A percentile compares a stretch with the other conserved stretches of the same genome.
Conservation (phyloP, 345 rosid species). For the Corymbia maculata region DNA sequence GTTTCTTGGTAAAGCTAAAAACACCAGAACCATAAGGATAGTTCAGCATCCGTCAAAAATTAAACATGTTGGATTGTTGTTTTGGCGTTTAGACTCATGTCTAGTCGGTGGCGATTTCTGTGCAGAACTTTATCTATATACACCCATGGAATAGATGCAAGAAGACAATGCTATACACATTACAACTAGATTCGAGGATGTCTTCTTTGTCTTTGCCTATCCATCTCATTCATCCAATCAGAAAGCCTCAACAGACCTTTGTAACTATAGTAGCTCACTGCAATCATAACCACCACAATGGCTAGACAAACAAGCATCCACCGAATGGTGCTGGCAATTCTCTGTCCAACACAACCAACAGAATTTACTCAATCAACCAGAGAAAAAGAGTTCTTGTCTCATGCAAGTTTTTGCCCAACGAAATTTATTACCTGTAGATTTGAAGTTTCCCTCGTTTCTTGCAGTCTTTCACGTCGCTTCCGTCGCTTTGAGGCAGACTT, state of each 20-base stretch:
- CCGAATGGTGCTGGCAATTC: conserved; percentile 25
- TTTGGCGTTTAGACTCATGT: neutral
- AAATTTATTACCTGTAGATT: conserved; percentile 42
- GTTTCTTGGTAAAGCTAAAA: neutral
- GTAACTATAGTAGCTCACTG: conserved; percentile 57
- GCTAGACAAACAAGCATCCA: conserved; percentile 29
- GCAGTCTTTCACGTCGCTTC: conserved; percentile 49
- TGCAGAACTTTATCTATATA: neutral
- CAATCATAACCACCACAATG: conserved; percentile 17
- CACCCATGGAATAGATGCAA: neutral
- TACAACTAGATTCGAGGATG: neutral
- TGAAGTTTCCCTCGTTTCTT: conserved; percentile 36
- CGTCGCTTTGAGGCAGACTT: conserved; percentile 49
- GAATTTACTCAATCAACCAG: neutral
- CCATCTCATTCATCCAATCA: conserved; percentile 87
- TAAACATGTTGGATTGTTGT: neutral
- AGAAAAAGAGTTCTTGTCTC: neutral
- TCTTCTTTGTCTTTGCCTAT: conserved; percentile 34
- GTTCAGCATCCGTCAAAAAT: neutral
- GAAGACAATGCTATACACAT: neutral
- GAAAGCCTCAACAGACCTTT: conserved; percentile 67
- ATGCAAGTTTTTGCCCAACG: neutral
- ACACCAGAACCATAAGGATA: neutral
- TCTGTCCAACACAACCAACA: conserved; percentile 30
- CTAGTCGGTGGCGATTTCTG: neutral